These are phyloP conservation scores for Eucalyptus shirleyi DNA, from an alignment of 345 rosid genomes.

Conservation along the genomic window DNA sequence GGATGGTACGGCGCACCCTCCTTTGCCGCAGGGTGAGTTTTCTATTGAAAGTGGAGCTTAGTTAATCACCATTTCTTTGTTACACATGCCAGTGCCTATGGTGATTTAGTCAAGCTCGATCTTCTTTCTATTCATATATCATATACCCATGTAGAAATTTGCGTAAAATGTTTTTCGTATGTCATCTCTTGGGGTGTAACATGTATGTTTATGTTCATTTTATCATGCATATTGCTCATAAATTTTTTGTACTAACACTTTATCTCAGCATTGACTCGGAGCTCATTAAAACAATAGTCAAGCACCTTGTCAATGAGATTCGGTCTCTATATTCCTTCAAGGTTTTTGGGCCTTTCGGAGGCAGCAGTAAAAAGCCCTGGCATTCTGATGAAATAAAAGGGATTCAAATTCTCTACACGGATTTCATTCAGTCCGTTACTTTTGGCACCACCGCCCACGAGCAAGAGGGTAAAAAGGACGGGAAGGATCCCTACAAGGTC, in stretches of 20 bases:
- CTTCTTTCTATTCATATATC: too few relatives aligned
- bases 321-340: fast-evolving
- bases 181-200: fast-evolving
- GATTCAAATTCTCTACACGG: fast-evolving
- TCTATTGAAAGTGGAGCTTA: too few relatives aligned
- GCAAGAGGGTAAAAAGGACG: too few relatives aligned
- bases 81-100: fast-evolving
- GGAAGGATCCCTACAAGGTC: too few relatives aligned
- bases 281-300: fast-evolving
- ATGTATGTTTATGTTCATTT: too few relatives aligned
- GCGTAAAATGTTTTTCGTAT: too few relatives aligned
- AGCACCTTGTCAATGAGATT: fast-evolving
- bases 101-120: too few relatives aligned
- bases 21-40: too few relatives aligned
- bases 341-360: too few relatives aligned
- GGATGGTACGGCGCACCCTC: too few relatives aligned
- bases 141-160: fast-evolving
- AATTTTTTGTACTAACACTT: fast-evolving
- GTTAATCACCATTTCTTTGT: too few relatives aligned
- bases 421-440: fast-evolving
- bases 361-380: fast-evolving
- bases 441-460: too few relatives aligned
- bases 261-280: fast-evolving
- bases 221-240: fast-evolving
- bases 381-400: fast-evolving